Base-by-base conservation (phyloP, 768 basidiomycete species). In the Strobilomyces confusus region DNA sequence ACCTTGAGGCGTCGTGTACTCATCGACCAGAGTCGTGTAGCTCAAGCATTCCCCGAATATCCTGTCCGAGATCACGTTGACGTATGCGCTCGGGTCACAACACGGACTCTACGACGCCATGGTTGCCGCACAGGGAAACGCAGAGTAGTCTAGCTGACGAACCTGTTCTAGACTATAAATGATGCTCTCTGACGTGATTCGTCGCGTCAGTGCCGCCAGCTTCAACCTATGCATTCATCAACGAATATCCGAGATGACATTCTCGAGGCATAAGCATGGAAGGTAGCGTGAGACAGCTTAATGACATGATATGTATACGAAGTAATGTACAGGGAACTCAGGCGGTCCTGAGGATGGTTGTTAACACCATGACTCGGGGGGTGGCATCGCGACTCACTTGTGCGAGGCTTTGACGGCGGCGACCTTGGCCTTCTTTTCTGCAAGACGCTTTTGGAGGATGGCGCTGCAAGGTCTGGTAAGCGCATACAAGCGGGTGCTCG, bases 361-460 rank as follows among this genome's bases (percentile, higher is more conserved):
- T 58, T 14, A 56, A 36, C 15, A 6, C 14, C 14, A 8, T n/a
- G 15, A 11, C 9, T 26, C 29, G 14, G 14, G 25, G 2, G 3
- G 13, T 1, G 5, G 26, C 4, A 53, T 25, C 1, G 0, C n/a
- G 44, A 66, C 78, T 23, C 61, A 81, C 80, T 83, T 82, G 80
- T 91, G 89, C 47, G 87, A 81, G 32, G 89, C 90, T 76, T 91
- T 91, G 82, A 86, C 77, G 41, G 91, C 90, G 34, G 92, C 89
- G 64, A 80, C 82, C 79, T 92, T 90, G 69, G 83, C 85, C 82
- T 95, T 95, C 82, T 87, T 91, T 80, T 97, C 94, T 55, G 90
- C 84, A 56, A 92, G 74, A 65, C 92, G 93, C 80, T 97, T 95
- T 76, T 85, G 77, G 52, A 97, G 70, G 69, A 95, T 77, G 55